Conservation (phyloP, 2,329 filamentous ascomycete species). For the Cladosporium sp. region DNA sequence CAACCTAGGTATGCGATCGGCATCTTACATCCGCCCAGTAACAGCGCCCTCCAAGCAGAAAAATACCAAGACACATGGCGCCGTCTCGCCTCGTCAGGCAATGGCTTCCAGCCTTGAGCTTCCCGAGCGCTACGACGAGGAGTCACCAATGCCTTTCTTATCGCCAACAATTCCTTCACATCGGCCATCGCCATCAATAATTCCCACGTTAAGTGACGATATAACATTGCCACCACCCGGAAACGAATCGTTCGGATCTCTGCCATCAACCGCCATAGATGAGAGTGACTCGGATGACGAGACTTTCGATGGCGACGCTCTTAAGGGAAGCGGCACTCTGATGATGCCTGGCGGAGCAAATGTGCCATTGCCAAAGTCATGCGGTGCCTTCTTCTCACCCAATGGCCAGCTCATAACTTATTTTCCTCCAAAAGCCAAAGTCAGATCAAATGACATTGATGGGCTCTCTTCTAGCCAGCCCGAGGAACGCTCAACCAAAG, state of each 20-base stretch:
- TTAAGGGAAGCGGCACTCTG: constrained; percentile 41
- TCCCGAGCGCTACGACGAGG: constrained; percentile 19
- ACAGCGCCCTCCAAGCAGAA: neutral
- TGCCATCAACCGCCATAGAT: constrained; percentile 32
- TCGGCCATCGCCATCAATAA: constrained; percentile 33
- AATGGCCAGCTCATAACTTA: constrained; percentile 57
- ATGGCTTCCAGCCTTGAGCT: constrained; percentile 29
- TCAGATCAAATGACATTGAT: constrained; percentile 35
- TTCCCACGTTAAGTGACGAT: constrained; percentile 49
- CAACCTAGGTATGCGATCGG: neutral
- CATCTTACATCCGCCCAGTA: constrained; percentile 13
- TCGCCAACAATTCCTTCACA: constrained; percentile 28
- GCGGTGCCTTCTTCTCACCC: constrained; percentile 54
- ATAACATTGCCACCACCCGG: constrained; percentile 48
- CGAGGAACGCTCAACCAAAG: constrained; percentile 9
- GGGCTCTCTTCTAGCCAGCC: constrained; percentile 42
- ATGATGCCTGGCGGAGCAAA: constrained; percentile 60
- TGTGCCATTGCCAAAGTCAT: constrained; percentile 58
- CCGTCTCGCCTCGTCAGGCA: constrained; percentile 9
- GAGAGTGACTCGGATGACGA: constrained; percentile 54
- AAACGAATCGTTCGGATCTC: constrained; percentile 52
- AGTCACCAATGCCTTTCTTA: constrained; percentile 29
- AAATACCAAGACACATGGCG: neutral
- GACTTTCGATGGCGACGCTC: constrained; percentile 51
- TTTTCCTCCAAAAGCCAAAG: constrained; percentile 50